Base-by-base conservation (phyloP, 148 eudicot genomes). In the Beta vulgaris region DNA sequence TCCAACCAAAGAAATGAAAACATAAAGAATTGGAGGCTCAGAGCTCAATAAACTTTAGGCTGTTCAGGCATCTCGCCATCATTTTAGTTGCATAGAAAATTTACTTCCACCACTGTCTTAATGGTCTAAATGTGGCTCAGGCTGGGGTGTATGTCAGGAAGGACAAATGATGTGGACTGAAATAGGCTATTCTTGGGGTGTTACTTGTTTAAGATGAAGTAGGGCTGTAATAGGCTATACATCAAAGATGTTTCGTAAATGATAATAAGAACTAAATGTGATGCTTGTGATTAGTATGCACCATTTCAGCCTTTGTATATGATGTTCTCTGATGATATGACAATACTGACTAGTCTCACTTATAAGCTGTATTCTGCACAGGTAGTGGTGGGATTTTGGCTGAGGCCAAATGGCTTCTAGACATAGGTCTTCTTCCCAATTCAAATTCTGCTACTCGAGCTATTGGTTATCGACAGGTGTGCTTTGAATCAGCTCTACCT, bases 391-490 rank as follows among this genome's bases (percentile, higher is more conserved):
- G 97, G 35, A 85, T 95, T 76, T 82, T 95, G 82, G 81, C 92
- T 2, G 98, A 95, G 81, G 97, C 97, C 66, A 83, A 84, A 74
- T 86, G 96, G 96, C 97, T 95, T 76, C 90, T 95, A 76, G 98
- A 92, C 84, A 79, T 89, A 39, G 98, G 96, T 83, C 92, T 95
- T 79, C 89, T 77, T 80, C 98, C 98, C 63, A 95, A 92, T 84
- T 86, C 93, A 61, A 95, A 88, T 83, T 90, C 98, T 81, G 93
- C 98, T 75, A 92, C 97, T 71, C 89, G 93, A 79, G 97, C 98
- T 39, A 95, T 95, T 80, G 98, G 98, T 75, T 95, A 90, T 77
- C 84, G 92, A 87, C 97, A 92, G 87, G 98, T 95, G 84, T 72
- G 32, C 46, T 68, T 65, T 29, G 32, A 42, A 32, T 25, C 26